phyloP scores from a whole-genome alignment of 352 stramenopile genomes.

The Phytophthora brassicae region DNA sequence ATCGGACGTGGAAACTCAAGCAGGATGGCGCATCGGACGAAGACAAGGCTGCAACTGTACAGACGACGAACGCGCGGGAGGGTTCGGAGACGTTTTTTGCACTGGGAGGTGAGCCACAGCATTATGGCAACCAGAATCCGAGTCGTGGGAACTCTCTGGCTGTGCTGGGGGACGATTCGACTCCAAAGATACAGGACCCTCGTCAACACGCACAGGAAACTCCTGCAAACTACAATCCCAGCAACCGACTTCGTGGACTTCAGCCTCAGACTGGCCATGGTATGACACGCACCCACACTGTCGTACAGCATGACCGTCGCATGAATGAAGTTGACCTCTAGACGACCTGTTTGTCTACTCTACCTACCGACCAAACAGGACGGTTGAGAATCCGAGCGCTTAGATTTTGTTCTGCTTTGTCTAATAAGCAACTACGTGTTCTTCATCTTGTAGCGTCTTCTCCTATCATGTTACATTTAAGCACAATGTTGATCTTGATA shows the following conservation, averaged over 20 bases:
- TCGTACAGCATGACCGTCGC: conserved; percentile 34
- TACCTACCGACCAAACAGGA: conserved; percentile 13
- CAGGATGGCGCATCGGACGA: conserved; percentile 32
- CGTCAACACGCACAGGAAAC: conserved; percentile 34
- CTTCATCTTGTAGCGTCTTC: conserved; percentile 20
- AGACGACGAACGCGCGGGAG: conserved; percentile 51
- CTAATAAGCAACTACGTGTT: conserved; percentile 33
- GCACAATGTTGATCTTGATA: too few species aligned
- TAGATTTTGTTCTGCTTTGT: conserved; percentile 35
- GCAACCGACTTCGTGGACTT: conserved; percentile 24
- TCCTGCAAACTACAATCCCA: conserved; percentile 22
- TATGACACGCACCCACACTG: conserved; percentile 31
- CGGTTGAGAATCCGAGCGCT: conserved; percentile 25
- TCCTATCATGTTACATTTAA: conserved; percentile 6
- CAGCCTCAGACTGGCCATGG: conserved; percentile 24
- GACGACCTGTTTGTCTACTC: too few species aligned
- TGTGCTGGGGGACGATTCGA: conserved; percentile 42
- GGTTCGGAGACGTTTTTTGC: conserved; percentile 55
- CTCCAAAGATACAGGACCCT: conserved; percentile 30
- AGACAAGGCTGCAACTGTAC: conserved; percentile 59
- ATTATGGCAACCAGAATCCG: conserved; percentile 34
- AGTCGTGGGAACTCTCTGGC: conserved; percentile 33
- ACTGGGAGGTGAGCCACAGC: conserved; percentile 40
- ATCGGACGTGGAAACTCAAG: conserved; percentile 84
- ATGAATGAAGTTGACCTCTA: conserved; percentile 56